Evolutionary conservation across 2,329 filamentous ascomycete genomes (phyloP), one percentile per base, ranked within the genome.

Genomic region (Blumeria graminis): DNA sequence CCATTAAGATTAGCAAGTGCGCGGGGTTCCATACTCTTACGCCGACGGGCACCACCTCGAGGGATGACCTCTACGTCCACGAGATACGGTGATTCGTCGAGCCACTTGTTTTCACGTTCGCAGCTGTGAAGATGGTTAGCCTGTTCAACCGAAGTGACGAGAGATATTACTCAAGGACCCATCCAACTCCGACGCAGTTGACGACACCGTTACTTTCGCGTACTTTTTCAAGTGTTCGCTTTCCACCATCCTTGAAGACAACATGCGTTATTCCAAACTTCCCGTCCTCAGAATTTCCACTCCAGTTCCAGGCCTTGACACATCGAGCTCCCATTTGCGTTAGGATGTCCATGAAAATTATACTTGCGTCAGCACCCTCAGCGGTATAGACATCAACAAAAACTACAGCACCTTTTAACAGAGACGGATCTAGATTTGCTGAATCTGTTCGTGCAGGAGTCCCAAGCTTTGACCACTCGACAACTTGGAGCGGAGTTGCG

Each of bases 201-300:
- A 94, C 84, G 34, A 85, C 73, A 6, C 86, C 86, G 13, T 77
- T 75, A 41, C 78, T 81, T 62, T 82, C 76, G 57, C 80, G 75
- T 6, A 90, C 82, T 69, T 88, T 93, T 65, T 93, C 82, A 61
- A 94, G 69, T 0, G 87, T 94, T 32, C 82, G 75, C 64, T 82
- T 81, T 45, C 81, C 81, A 50, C 88, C 88, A 64, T 94, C 88
- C 67, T 94, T 94, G 72, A 81, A 94, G 6, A 94, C 79, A 7
- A 94, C 84, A 65, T 94, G 88, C 0, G 87, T 94, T 63, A 94
- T 86, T 5, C 82, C 84, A 58, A 86, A 71, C 65, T 80, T 83
- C 14, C 64, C 63, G 53, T 64, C 60, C 14, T 63, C 61, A 39
- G 67, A 69, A 56, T 61, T 63, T 14, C 62, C 61, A 63, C 82